phyloP scores from a whole-genome alignment of 441 rosid genomes.

The Dalechampia spathulata region DNA sequence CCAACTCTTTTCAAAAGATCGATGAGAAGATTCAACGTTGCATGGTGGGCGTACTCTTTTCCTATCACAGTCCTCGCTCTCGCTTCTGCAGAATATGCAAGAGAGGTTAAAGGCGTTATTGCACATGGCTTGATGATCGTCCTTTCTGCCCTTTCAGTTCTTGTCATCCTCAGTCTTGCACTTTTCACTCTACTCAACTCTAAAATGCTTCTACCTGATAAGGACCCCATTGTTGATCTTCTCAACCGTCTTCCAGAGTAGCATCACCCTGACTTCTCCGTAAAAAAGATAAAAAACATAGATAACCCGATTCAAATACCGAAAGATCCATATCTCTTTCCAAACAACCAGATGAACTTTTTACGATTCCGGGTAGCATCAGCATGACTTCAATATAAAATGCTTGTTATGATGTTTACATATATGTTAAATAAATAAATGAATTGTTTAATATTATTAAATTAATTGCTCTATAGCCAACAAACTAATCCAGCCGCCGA shows the following conservation, averaged over 20 bases:
- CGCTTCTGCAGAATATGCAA: slow-evolving; percentile 33
- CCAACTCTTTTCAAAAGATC: slow-evolving; percentile 38
- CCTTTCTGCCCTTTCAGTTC: slow-evolving; percentile 22
- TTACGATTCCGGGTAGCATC: too few species aligned
- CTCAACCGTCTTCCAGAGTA: neutral
- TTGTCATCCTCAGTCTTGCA: slow-evolving; percentile 19
- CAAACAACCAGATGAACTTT: too few species aligned
- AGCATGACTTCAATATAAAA: too few species aligned
- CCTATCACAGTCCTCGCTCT: slow-evolving; percentile 36
- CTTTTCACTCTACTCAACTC: slow-evolving; percentile 22
- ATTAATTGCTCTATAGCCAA: too few species aligned
- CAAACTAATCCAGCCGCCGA: too few species aligned
- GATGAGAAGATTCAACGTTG: slow-evolving; percentile 33
- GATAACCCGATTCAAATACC: too few species aligned
- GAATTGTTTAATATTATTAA: too few species aligned
- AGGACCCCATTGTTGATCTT: slow-evolving; percentile 2
- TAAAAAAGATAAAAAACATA: too few species aligned
- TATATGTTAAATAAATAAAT: too few species aligned
- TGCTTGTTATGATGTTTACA: too few species aligned
- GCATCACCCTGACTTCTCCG: neutral
- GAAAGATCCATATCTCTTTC: too few species aligned
- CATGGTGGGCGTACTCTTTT: slow-evolving; percentile 52
- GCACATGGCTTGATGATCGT: slow-evolving; percentile 29
- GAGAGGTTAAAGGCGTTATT: slow-evolving; percentile 24
- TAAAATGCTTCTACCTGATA: slow-evolving; percentile 18